Evolutionary conservation across 305 asterid species (phyloP).

Genomic region (Fraxinus albicans): DNA sequence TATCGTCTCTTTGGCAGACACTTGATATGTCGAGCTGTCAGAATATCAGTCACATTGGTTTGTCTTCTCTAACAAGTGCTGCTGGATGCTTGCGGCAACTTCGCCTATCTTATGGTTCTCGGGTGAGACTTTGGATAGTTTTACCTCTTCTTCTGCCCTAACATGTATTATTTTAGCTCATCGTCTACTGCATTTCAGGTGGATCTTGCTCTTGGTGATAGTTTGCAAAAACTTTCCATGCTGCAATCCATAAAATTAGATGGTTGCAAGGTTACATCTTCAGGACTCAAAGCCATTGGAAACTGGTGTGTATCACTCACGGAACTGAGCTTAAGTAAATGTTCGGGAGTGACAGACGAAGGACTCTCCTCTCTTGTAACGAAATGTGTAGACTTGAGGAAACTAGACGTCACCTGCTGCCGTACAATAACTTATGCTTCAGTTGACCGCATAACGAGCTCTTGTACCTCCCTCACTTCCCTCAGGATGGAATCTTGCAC

Average conservation of each 20-base stretch:
- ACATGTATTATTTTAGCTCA: conserved; percentile 5
- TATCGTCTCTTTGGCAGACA: conserved; percentile 39
- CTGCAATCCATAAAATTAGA: conserved; percentile 75
- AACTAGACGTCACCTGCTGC: conserved; percentile 93
- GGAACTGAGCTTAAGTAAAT: conserved; percentile 86
- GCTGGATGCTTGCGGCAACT: conserved; percentile 63
- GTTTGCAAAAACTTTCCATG: conserved; percentile 71
- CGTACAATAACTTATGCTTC: conserved; percentile 70
- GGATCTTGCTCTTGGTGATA: conserved; percentile 74
- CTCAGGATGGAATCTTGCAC: conserved; percentile 93
- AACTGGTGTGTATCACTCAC: conserved; percentile 63
- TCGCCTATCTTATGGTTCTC: conserved; percentile 67
- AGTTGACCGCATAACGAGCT: conserved; percentile 66
- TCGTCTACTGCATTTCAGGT: conserved; percentile 52
- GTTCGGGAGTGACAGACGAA: conserved; percentile 85
- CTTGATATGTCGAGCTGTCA: conserved; percentile 90
- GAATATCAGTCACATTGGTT: conserved; percentile 69
- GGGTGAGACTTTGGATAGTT: conserved; percentile 48
- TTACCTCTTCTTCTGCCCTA: background rate
- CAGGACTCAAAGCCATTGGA: conserved; percentile 81
- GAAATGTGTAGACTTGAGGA: conserved; percentile 63
- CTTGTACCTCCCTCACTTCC: conserved; percentile 69
- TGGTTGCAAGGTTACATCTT: conserved; percentile 77
- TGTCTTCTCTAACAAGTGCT: conserved; percentile 70
- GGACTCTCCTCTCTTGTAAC: conserved; percentile 74